phyloP scores from a whole-genome alignment of 108 stramenopile genomes.

The Nitzschia sp. region DNA sequence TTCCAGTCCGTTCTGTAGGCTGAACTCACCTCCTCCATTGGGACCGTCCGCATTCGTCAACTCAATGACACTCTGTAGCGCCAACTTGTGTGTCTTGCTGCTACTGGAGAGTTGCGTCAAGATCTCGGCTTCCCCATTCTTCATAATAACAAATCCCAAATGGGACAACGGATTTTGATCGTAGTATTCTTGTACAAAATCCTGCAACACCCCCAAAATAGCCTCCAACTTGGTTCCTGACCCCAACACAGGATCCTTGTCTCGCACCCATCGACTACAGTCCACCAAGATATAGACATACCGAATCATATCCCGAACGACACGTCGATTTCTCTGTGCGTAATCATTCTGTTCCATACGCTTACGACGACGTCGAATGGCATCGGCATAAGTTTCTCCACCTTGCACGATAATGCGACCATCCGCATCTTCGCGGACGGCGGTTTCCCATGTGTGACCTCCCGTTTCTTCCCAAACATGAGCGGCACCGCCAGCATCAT shows the following conservation, averaged over 20 bases:
- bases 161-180: conserved; percentile 87
- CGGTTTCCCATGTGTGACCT: conserved; percentile 66
- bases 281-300: conserved; percentile 78
- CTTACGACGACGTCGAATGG: conserved; percentile 67
- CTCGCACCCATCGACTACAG: conserved; percentile 63
- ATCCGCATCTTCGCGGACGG: conserved; percentile 80
- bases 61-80: conserved; percentile 50
- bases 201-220: conserved; percentile 44
- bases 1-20: conserved; percentile 86
- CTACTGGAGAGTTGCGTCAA: conserved; percentile 64
- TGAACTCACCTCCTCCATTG: conserved; percentile 67
- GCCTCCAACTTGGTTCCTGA: conserved; percentile 69
- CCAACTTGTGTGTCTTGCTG: conserved; percentile 65
- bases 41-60: conserved; percentile 43
- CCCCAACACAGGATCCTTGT: conserved; percentile 71
- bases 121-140: conserved; percentile 82
- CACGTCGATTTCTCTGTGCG: conserved; percentile 54
- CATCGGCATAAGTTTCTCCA: conserved; percentile 49
- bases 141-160: conserved; percentile 65
- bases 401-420: conserved; percentile 69
- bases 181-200: conserved; percentile 75
- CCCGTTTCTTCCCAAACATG: conserved; percentile 74
- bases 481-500: conserved; percentile 1
- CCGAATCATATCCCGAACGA: conserved; percentile 86
- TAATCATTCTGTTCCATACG: conserved; percentile 76